Percentiles rank a stretch among this genome's conserved stretches.
Conservation (phyloP, 179 eudicot genomes). For the Dionaea muscipula region DNA sequence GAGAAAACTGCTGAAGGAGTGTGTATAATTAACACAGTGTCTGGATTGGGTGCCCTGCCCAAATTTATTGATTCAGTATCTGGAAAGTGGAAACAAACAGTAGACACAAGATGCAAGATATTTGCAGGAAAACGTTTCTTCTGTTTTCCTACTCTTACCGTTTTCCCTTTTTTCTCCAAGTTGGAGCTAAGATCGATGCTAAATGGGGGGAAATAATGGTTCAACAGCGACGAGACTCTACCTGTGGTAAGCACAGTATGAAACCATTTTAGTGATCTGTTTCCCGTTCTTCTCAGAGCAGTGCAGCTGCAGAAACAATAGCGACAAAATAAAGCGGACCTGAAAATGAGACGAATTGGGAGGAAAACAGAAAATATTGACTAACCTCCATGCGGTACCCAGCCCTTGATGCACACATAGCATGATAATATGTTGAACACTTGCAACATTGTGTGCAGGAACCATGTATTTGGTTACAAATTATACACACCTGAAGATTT, state of each 20-base stretch:
- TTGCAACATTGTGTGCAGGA: slow-evolving; percentile 95
- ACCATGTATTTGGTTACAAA: slow-evolving; percentile 98
- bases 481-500: slow-evolving; percentile 70
- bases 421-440: slow-evolving; percentile 96
- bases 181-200: no score
- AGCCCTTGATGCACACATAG: slow-evolving; percentile 97
- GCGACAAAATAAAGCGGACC: neutral
- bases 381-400: slow-evolving; percentile 98
- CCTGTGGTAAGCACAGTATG: slow-evolving; percentile 97
- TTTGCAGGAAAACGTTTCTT: neutral
- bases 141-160: no score
- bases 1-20: slow-evolving; percentile 81
- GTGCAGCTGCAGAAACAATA: slow-evolving; percentile 50
- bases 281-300: slow-evolving; percentile 83
- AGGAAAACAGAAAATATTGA: neutral
- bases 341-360: neutral
- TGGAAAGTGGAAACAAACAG: slow-evolving; percentile 1
- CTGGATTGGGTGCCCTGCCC: slow-evolving; percentile 94
- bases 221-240: slow-evolving; percentile 11
- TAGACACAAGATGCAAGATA: slow-evolving; percentile 1
- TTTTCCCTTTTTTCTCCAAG: neutral
- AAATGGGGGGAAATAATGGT: neutral
- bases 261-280: slow-evolving; percentile 84
- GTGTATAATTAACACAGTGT: slow-evolving; percentile 76
- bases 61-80: no score